Evolutionary conservation across 805 yeast genomes (phyloP), one percentile per base, ranked within the genome.

Genomic region (Nakazawaea populi): DNA sequence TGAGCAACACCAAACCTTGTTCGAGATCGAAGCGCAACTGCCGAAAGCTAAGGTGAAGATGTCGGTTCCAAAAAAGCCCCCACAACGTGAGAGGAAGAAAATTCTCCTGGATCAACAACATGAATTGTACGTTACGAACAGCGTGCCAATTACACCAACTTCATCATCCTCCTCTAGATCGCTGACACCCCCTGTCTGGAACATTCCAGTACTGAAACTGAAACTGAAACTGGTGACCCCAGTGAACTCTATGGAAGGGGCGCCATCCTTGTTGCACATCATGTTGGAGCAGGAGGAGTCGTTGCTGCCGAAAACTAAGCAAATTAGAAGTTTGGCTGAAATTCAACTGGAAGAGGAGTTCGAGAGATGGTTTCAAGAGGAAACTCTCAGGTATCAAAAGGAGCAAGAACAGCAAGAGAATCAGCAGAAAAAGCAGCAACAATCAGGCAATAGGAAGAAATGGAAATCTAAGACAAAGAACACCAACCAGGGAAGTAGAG

Each of bases 331-430:
- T 1, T 64, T 87, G 42, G 82, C 79, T 44, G 96, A 90, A 52
- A 77, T 86, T 44, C 85, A 83, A 60, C 84, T 83, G 56, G 96
- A 90, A 55, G 88, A 87, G 60, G 89, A 84, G 60, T 90, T 90
- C 70, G 90, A 84, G 31, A 76, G 70, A 53, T 90, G 97, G 97
- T 90, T 96, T 91, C 85, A 79, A 37, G 82, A 79, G 56, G 96
- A 90, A 60, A 75, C 89, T 49, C 72, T 72, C n/a, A 72, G 76
- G 47, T 85, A 85, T 6, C 92, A 85, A 61, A 60, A 60, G 29
- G 69, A 69, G 50, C 56, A 69, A 58, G 56, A 58, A 53, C 54
- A 46, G 36, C 48, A 29, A 27, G 7, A 5, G 7, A 18, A 12
- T 27, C 12, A 18, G 14, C 34, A 6, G 11, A 8, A 32, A n/a